Conservation (phyloP, 345 rosid species). For the Linum usitatissimum region DNA sequence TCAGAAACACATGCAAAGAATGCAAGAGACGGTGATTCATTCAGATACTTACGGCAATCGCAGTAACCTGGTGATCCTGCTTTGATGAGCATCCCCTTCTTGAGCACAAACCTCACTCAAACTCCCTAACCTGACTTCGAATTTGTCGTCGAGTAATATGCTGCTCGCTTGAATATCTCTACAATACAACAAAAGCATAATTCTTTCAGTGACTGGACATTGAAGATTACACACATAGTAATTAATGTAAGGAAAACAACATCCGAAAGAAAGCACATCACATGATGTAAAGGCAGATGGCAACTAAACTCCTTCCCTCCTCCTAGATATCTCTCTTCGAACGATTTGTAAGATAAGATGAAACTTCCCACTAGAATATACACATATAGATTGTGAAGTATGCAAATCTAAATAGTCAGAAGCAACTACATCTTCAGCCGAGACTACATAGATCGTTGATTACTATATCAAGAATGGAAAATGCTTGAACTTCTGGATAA, state of each 20-base stretch:
- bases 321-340: no score
- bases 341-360: not conserved
- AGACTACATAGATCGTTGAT: no score
- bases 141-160: conserved; percentile 96
- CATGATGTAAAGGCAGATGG: no score
- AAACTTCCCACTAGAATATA: not conserved
- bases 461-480: not conserved
- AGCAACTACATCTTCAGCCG: not conserved
- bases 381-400: not conserved
- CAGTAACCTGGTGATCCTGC: conserved; percentile 72
- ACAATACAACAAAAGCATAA: conserved; percentile 16
- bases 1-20: not conserved
- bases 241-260: not conserved
- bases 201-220: conserved; percentile 18
- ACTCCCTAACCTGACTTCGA: conserved; percentile 92
- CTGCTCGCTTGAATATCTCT: conserved; percentile 99
- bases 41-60: conserved; percentile 73
- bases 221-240: not conserved
- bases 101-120: conserved; percentile 68
- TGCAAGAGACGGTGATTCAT: not conserved
- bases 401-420: not conserved
- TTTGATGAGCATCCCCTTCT: conserved; percentile 85
- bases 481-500: not conserved
- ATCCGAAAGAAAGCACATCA: not conserved
- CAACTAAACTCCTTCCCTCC: no score